Evolutionary conservation across 1,284 basidiomycete genomes (phyloP).

Genomic region (Ustilago xerochloae): DNA sequence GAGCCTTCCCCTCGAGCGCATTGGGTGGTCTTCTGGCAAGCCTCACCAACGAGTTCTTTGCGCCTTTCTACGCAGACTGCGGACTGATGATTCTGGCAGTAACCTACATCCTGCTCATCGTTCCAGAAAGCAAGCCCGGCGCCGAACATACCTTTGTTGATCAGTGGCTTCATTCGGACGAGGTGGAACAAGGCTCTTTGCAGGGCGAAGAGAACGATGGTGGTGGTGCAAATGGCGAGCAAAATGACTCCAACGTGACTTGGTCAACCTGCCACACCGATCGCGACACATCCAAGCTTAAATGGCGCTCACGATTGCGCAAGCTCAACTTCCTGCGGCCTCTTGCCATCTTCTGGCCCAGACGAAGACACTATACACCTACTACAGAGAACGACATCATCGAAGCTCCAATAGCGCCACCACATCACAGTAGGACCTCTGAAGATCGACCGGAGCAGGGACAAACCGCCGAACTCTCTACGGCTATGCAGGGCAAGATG

Average conservation of each 20-base stretch:
- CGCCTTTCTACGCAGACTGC: constrained; percentile 60
- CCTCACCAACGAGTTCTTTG: constrained; percentile 57
- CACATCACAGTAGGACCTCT: background rate
- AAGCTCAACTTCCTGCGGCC: constrained; percentile 56
- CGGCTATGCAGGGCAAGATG: constrained; percentile 21
- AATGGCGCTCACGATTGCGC: constrained; percentile 42
- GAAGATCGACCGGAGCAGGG: background rate
- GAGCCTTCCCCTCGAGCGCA: constrained; percentile 57
- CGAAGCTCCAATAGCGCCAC: constrained; percentile 22
- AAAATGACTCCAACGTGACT: constrained; percentile 29
- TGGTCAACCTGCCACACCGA: constrained; percentile 37
- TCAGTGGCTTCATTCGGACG: constrained; percentile 43
- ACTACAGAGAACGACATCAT: constrained; percentile 33
- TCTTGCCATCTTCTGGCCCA: constrained; percentile 53
- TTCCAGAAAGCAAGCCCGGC: constrained; percentile 56
- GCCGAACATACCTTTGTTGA: constrained; percentile 52
- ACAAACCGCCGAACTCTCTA: constrained; percentile 20
- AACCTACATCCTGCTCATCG: constrained; percentile 49
- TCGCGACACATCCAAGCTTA: constrained; percentile 34
- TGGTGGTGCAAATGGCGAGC: constrained; percentile 3
- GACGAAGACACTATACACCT: constrained; percentile 26
- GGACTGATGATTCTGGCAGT: constrained; percentile 51
- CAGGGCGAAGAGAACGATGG: constrained; percentile 5
- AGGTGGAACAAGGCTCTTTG: constrained; percentile 27
- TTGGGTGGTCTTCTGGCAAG: constrained; percentile 58